Percentiles rank a stretch among this genome's conserved stretches.
phyloP scores from a whole-genome alignment of 2,329 filamentous ascomycete species.

The Macrophomina pseudophaseolina region DNA sequence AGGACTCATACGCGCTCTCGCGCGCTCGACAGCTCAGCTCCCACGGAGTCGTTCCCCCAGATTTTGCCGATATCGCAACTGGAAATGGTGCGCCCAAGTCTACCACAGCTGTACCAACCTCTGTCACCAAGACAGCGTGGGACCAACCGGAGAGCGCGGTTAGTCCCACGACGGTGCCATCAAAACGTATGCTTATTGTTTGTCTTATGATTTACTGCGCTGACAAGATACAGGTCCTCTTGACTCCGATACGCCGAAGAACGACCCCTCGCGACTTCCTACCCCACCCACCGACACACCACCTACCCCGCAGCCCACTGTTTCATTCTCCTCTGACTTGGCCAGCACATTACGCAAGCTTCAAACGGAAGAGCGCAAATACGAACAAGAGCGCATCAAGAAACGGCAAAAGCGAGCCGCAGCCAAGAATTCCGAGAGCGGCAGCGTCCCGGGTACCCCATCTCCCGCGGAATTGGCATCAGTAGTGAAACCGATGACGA shows the following conservation, averaged over 20 bases:
- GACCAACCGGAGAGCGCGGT: conserved; percentile 56
- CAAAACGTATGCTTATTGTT: conserved; percentile 62
- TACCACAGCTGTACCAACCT: conserved; percentile 44
- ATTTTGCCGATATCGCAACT: conserved; percentile 75
- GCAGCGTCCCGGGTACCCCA: conserved; percentile 36
- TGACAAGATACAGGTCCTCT: conserved; percentile 47
- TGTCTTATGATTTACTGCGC: background rate
- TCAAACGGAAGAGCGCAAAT: conserved; percentile 13
- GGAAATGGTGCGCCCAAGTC: conserved; percentile 49
- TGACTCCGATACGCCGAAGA: conserved; percentile 20
- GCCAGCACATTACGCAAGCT: conserved; percentile 72
- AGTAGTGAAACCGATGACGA: conserved; percentile 64
- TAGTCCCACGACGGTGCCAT: conserved; percentile 60
- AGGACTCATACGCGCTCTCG: conserved; percentile 75
- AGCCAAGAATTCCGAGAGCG: conserved; percentile 30
- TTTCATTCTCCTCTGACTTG: conserved; percentile 63
- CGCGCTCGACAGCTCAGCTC: conserved; percentile 76
- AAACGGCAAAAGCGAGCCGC: conserved; percentile 50
- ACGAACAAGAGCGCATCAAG: conserved; percentile 49
- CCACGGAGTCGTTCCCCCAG: conserved; percentile 76
- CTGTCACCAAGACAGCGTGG: conserved; percentile 46
- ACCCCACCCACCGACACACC: conserved; percentile 54
- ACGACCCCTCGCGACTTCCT: conserved; percentile 46
- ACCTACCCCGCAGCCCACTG: conserved; percentile 56
- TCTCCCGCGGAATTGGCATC: conserved; percentile 33